A percentile compares a stretch with the other conserved stretches of the same genome.
Evolutionary conservation across 805 yeast genomes (phyloP).

Genomic region (Naumovozyma castellii): DNA sequence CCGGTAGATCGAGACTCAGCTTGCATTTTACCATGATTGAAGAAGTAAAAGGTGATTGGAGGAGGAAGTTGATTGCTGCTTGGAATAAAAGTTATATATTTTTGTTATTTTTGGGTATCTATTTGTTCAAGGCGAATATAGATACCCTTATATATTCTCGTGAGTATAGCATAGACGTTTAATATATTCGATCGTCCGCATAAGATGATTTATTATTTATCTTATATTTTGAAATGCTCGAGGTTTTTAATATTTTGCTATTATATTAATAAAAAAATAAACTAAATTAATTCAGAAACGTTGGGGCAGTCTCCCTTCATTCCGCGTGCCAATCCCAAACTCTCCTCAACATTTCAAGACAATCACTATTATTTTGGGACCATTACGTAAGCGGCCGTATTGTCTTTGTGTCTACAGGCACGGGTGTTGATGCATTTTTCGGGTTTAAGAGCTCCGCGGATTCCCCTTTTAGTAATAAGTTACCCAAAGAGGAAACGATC

Average conservation of each 20-base stretch:
- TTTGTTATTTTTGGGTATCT: slow-evolving; percentile 14
- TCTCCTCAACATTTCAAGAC: too few species aligned
- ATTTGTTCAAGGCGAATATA: slow-evolving; percentile 11
- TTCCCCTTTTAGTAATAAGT: too few species aligned
- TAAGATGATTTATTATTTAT: too few species aligned
- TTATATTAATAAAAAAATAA: too few species aligned
- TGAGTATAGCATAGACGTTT: neutral
- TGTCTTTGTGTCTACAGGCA: neutral
- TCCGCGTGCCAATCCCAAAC: neutral
- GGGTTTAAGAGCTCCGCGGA: neutral
- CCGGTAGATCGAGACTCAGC: slow-evolving; percentile 17
- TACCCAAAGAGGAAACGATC: too few species aligned
- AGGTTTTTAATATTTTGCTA: too few species aligned
- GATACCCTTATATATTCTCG: neutral
- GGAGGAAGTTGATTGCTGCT: slow-evolving; percentile 4
- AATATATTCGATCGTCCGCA: too few species aligned
- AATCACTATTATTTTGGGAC: too few species aligned
- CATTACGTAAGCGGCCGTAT: neutral
- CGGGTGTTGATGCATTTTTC: neutral
- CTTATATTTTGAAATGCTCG: too few species aligned
- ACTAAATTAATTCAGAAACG: too few species aligned
- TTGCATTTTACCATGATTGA: slow-evolving; percentile 11
- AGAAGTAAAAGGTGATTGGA: neutral
- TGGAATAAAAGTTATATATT: slow-evolving; percentile 22
- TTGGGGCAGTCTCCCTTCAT: too few species aligned